These are phyloP conservation scores for Sporothrix schenckii DNA, from an alignment of 2,329 filamentous ascomycete species.

Conservation along the genomic window DNA sequence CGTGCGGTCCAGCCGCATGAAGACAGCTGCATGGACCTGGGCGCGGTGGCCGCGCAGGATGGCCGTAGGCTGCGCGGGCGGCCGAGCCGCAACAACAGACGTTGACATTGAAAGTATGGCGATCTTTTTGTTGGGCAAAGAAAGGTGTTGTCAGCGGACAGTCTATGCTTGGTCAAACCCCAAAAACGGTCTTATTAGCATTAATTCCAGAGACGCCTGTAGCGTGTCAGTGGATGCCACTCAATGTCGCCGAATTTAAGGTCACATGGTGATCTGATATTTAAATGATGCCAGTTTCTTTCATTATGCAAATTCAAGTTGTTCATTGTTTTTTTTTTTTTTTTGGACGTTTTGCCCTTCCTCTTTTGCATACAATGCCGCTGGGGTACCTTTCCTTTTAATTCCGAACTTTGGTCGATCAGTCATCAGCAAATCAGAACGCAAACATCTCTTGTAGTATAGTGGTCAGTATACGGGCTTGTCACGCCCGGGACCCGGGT, in stretches of 20 bases:
- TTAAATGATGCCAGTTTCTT: no score
- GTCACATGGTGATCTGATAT: not conserved
- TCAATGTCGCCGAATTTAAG: not conserved
- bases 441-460: conserved; percentile 33
- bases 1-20: conserved; percentile 29
- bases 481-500: conserved; percentile 36
- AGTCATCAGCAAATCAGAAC: conserved; percentile 11
- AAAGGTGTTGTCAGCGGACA: not conserved
- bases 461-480: conserved; percentile 36
- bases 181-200: not conserved
- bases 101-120: not conserved
- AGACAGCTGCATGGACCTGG: conserved; percentile 56
- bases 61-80: conserved; percentile 52
- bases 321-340: no score
- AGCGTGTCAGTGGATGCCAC: not conserved
- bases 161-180: not conserved
- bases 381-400: not conserved
- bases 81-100: conserved; percentile 36
- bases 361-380: no score
- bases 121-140: not conserved
- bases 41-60: conserved; percentile 84
- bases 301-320: no score
- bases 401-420: not conserved
- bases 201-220: not conserved
- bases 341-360: no score